Conservation (phyloP, 2,329 filamentous ascomycete genomes). For the Fusarium graminum region DNA sequence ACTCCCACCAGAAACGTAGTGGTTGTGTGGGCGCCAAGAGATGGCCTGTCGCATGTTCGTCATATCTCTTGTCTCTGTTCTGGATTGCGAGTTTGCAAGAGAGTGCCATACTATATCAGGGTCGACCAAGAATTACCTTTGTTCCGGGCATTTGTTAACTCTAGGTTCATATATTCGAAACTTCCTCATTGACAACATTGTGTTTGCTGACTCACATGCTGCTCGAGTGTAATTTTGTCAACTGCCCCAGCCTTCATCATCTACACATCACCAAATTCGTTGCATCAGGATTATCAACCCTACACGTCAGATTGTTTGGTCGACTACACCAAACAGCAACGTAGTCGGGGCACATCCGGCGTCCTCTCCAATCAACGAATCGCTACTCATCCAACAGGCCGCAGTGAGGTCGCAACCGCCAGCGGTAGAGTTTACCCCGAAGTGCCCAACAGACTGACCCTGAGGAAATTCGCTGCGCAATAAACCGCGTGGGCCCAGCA, state of each 20-base stretch:
- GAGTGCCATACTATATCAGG: conserved; percentile 19
- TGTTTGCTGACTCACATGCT: too few relatives aligned
- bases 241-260: conserved; percentile 11
- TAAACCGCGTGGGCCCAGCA: neutral
- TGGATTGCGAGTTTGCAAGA: conserved; percentile 13
- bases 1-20: conserved; percentile 28
- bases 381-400: conserved; percentile 2
- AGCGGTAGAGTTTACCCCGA: conserved; percentile 7
- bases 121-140: neutral
- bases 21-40: conserved; percentile 36
- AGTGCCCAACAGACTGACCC: conserved; percentile 10
- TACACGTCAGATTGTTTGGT: conserved; percentile 1
- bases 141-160: neutral
- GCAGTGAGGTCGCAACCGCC: conserved; percentile 11
- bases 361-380: conserved; percentile 3
- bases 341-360: neutral
- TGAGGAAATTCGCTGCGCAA: neutral
- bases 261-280: conserved; percentile 18
- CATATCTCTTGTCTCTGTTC: conserved; percentile 31
- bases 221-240: too few relatives aligned
- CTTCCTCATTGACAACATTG: too few relatives aligned
- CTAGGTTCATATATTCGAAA: neutral
- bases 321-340: conserved; percentile 1
- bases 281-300: conserved; percentile 2
- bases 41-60: conserved; percentile 31